Evolutionary conservation across 805 yeast genomes (phyloP), one percentile per base, ranked within the genome.

Genomic region (Candida tallmaniae): DNA sequence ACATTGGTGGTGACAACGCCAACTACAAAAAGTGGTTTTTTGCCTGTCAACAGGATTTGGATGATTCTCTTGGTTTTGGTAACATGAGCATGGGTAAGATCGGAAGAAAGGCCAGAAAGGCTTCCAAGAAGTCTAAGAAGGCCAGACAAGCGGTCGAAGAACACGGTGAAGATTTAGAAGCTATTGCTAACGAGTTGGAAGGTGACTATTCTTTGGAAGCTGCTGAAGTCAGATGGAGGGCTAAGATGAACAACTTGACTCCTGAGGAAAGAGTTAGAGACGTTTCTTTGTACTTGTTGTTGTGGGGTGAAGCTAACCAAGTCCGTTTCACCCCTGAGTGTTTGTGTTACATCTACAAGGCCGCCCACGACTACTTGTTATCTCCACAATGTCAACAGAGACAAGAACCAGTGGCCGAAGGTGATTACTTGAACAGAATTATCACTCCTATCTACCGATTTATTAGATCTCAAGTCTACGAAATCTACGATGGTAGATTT

Each of bases 231-330:
- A 78, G 88, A 68, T 84, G 95, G 95, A 83, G 81, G 60, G 80
- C 87, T 32, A 78, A 72, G 58, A 81, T 83, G 89, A 80, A 82
- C 52, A 57, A 68, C 20, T 66, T 82, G 50, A 53, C 80, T 32
- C 87, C 93, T n/a, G 63, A 82, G 36, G 90, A 83, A 58, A 75
- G 83, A 62, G 89, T 83, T 35, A 77, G 89, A 63, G 88, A 83
- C 46, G 63, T 84, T 48, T 80, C 89, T 10, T 65, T 84, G 42
- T 84, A 83, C 63, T 66, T 84, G 41, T 68, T 84, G 50, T 62
- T 82, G 48, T 84, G 94, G 94, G 94, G 94, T 69, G 94, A 84
- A 67, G 89, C 93, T 23, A 84, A 84, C 63, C 93, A 84, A 69
- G 95, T 90, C 39, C 83, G 99, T 65, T 93, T 93, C 68, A 83